These are phyloP conservation scores for Amyloporia xantha DNA, from an alignment of 768 basidiomycete genomes.

Conservation along the genomic window DNA sequence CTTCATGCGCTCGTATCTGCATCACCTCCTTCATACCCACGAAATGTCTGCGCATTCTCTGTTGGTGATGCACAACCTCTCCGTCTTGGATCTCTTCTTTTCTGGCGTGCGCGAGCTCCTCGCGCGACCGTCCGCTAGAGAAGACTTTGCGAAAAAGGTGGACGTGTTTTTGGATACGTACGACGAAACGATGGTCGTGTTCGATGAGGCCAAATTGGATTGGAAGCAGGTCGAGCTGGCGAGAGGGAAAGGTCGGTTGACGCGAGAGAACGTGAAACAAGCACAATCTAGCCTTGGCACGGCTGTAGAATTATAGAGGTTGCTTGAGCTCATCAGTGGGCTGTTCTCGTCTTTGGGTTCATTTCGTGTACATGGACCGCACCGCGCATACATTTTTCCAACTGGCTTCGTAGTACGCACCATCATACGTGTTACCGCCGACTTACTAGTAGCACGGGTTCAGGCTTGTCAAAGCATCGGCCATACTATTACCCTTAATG, in stretches of 20 bases:
- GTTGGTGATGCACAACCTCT: constrained; percentile 69
- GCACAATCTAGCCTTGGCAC: constrained; percentile 12
- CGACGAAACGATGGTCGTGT: constrained; percentile 39
- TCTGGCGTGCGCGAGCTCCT: constrained; percentile 42
- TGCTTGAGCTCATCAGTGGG: no score
- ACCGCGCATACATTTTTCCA: no score
- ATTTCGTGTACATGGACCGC: no score
- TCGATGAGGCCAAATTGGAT: constrained; percentile 43
- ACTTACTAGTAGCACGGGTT: no score
- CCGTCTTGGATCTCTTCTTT: constrained; percentile 62
- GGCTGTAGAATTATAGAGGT: constrained; percentile 7
- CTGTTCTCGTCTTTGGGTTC: no score
- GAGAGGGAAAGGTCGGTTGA: constrained; percentile 70
- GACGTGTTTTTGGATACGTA: constrained; percentile 44
- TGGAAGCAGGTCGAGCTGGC: constrained; percentile 67
- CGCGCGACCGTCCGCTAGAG: constrained; percentile 5
- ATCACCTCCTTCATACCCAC: constrained; percentile 82
- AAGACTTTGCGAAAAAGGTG: constrained; percentile 39
- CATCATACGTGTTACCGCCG: no score
- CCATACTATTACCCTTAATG: no score
- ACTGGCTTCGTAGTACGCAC: no score
- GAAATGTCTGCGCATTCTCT: constrained; percentile 84
- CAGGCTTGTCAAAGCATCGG: no score
- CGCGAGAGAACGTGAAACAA: constrained; percentile 49
- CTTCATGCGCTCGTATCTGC: constrained; percentile 59